Evolutionary conservation across 257 asterid genomes (phyloP), one percentile per base, ranked within the genome.

Genomic region (Mentha longifolia): DNA sequence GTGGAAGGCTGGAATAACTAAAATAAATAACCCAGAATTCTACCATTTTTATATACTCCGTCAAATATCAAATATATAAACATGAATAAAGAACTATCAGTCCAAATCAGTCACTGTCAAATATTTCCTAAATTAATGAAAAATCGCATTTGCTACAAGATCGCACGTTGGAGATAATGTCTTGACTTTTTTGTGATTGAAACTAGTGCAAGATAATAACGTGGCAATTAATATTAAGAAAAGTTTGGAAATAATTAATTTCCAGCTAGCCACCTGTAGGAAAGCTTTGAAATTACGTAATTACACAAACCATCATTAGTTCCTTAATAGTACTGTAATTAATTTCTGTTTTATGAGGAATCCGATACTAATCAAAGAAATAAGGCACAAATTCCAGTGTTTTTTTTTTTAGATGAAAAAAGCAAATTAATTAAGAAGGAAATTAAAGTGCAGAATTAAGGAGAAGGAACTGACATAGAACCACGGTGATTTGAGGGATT

Each of bases 401-500:
- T 28, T 28, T 3, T 28, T 28, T 28, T 3, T 28, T 28, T 3
- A 28, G 31, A 28, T 28, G 31, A 28, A 28, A 28, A 28, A 28
- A 28, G 3, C 31, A 28, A 3, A 28, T 22, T 22, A 3, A 28
- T 22, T 22, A 22, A 22, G 25, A 22, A 22, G 25, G 31, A 28
- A 28, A 2, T 25, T 1, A 25, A 28, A 28, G 3, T 28, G 31
- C 31, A 28, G 31, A 28, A 28, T 28, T 28, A 0, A 33, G 39
- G 39, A 33, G 11, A 12, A 41, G 19, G 20, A n/a, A 74, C 78
- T 60, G 22, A 89, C 96, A 87, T 17, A 89, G 89, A 72, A 89
- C 64, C 65, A 89, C 12, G 57, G 80, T 60, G 43, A 85, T 83
- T 17, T 89, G 92, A 9, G 92, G 96, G 65, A 86, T 59, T 0